These are phyloP conservation scores for Bolboschoenus planiculmis DNA, from an alignment of 176 grass and related monocot genomes.

Conservation along the genomic window DNA sequence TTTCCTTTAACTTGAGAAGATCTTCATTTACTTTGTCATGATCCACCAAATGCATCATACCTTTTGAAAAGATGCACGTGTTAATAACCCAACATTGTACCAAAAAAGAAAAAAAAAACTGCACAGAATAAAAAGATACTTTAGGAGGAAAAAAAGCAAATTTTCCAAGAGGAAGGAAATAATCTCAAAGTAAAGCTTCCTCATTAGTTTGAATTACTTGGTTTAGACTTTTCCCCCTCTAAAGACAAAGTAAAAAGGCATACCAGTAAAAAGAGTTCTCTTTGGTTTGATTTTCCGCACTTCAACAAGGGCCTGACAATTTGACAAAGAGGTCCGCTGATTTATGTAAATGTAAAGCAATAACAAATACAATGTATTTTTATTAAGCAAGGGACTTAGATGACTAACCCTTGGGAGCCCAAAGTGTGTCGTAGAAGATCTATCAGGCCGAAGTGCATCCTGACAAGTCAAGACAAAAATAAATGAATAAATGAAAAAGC, in stretches of 20 bases:
- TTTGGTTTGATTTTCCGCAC: constrained; percentile 89
- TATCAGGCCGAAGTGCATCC: constrained; percentile 88
- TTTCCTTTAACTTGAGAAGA: constrained; percentile 64
- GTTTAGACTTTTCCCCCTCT: background rate
- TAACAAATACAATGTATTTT: constrained; percentile 2
- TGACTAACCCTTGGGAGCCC: constrained; percentile 65
- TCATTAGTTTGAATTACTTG: background rate
- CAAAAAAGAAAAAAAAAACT: background rate
- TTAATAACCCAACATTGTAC: constrained; percentile 28
- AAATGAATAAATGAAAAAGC: background rate
- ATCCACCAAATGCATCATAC: constrained; percentile 99
- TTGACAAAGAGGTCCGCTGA: background rate
- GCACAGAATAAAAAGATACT: constrained; percentile 8
- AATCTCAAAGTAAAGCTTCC: background rate
- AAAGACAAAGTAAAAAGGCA: background rate
- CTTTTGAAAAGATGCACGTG: constrained; percentile 33
- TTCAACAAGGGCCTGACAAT: constrained; percentile 72
- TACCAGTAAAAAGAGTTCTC: constrained; percentile 92
- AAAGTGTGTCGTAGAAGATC: constrained; percentile 92
- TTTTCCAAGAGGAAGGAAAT: constrained; percentile 12
- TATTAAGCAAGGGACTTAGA: constrained; percentile 9
- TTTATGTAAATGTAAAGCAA: constrained; percentile 22
- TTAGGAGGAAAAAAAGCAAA: background rate
- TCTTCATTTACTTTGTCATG: constrained; percentile 72
- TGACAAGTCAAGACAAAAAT: constrained; percentile 30